phyloP scores from a whole-genome alignment of 805 yeast species.

The Zygosaccharomyces bailii region DNA sequence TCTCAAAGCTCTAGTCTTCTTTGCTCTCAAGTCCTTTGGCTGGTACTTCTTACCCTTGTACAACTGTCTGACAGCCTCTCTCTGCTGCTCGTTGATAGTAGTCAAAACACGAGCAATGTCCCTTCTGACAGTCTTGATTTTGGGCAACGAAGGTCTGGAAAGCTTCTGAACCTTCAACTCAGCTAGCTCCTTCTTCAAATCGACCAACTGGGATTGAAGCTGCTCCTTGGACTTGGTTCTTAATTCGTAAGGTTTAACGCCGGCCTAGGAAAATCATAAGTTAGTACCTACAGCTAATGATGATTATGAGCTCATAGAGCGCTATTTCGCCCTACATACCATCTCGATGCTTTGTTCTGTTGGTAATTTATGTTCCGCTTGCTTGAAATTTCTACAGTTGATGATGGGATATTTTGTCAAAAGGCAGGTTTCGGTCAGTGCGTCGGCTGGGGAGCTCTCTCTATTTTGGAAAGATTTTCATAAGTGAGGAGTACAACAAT shows the following conservation, averaged over 20 bases:
- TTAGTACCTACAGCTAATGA: conserved; percentile 7
- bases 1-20: conserved; percentile 99
- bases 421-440: conserved; percentile 1
- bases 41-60: conserved; percentile 92
- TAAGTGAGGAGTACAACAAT: background rate
- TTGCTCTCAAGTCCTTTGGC: conserved; percentile 98
- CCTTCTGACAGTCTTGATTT: conserved; percentile 96
- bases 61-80: conserved; percentile 91
- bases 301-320: background rate
- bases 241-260: conserved; percentile 92
- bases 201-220: conserved; percentile 90
- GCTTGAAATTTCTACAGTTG: conserved; percentile 2
- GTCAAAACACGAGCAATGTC: conserved; percentile 98
- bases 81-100: conserved; percentile 92
- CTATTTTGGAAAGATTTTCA: background rate
- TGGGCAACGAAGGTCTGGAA: conserved; percentile 89
- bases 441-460: background rate
- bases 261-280: conserved; percentile 51
- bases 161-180: conserved; percentile 93
- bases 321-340: conserved; percentile 2
- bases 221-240: conserved; percentile 96
- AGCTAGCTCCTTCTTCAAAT: conserved; percentile 95
- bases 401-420: conserved; percentile 3
- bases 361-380: background rate
- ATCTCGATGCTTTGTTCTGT: conserved; percentile 6